These are phyloP conservation scores for Leccinum uliginosum DNA, from an alignment of 768 basidiomycete genomes.

Conservation along the genomic window DNA sequence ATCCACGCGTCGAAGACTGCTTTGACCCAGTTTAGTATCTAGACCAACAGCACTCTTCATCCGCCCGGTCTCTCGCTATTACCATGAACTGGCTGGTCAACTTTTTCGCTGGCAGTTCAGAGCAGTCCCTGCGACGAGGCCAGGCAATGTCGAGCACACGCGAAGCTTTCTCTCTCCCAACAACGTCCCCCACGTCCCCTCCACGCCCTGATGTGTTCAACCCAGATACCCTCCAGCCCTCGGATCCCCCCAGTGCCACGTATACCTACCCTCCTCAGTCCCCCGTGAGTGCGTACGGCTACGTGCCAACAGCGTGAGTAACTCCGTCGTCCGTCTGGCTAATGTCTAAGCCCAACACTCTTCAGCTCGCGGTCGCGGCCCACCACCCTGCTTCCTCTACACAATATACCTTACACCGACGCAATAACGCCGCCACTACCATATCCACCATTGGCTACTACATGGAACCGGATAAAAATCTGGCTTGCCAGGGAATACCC, in stretches of 20 bases:
- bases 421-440: slow-evolving; percentile 33
- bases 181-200: slow-evolving; percentile 56
- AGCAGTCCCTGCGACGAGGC: slow-evolving; percentile 48
- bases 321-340: slow-evolving; percentile 5
- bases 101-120: slow-evolving; percentile 52
- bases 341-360: neutral
- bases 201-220: slow-evolving; percentile 59
- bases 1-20: neutral
- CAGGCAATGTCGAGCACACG: slow-evolving; percentile 75
- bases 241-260: slow-evolving; percentile 45
- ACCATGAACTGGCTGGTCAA: slow-evolving; percentile 72
- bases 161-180: slow-evolving; percentile 85
- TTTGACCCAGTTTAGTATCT: slow-evolving; percentile 13
- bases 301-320: slow-evolving; percentile 52
- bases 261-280: slow-evolving; percentile 81
- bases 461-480: slow-evolving; percentile 79
- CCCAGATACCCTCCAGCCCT: slow-evolving; percentile 46
- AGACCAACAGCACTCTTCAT: slow-evolving; percentile 1
- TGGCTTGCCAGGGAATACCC: slow-evolving; percentile 87
- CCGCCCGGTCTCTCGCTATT: slow-evolving; percentile 3
- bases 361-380: slow-evolving; percentile 42
- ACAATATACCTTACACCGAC: slow-evolving; percentile 48
- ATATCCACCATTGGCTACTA: slow-evolving; percentile 77
- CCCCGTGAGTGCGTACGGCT: slow-evolving; percentile 50
- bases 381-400: slow-evolving; percentile 62